Evolutionary conservation across 2,329 filamentous ascomycete genomes (phyloP).

Genomic region (Xylaria sp.): DNA sequence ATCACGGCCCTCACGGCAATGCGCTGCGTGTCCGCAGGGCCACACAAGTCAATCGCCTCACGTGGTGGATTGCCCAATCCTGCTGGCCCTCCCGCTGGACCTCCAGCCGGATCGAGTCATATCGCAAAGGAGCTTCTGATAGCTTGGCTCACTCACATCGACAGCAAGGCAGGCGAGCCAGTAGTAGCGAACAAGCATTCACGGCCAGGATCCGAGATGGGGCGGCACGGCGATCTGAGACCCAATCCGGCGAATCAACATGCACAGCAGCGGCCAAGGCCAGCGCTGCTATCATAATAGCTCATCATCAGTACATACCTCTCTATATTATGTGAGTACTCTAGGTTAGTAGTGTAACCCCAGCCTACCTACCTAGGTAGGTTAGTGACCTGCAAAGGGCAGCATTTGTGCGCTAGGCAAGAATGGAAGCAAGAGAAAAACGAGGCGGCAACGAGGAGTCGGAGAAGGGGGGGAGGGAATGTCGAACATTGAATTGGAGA

Average conservation of each 20-base stretch:
- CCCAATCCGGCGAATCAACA: conserved; percentile 27
- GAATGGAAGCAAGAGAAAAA: neutral
- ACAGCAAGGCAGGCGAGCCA: conserved; percentile 13
- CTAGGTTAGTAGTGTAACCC: conserved; percentile 16
- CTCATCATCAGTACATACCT: too few species aligned
- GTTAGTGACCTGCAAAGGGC: conserved; percentile 13
- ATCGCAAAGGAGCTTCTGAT: conserved; percentile 4
- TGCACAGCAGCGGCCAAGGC: conserved; percentile 12
- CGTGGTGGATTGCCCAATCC: conserved; percentile 19
- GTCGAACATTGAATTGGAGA: too few species aligned
- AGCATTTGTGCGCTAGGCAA: conserved; percentile 3
- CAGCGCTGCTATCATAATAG: conserved; percentile 19
- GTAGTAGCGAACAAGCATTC: conserved; percentile 2
- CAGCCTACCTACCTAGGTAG: conserved; percentile 19
- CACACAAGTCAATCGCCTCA: conserved; percentile 15
- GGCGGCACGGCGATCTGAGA: conserved; percentile 21
- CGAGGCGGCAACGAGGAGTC: conserved; percentile 9
- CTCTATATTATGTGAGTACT: too few species aligned
- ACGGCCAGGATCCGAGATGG: conserved; percentile 1
- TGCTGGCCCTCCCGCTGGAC: neutral
- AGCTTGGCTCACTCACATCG: conserved; percentile 14
- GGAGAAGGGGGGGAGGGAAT: too few species aligned
- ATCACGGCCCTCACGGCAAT: neutral
- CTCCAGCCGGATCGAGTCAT: conserved; percentile 10
- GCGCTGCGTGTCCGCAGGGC: conserved; percentile 13